A percentile compares a stretch with the other conserved stretches of the same genome.
These are phyloP conservation scores for Aulographum hederae DNA, from an alignment of 2,329 filamentous ascomycete genomes.

Conservation along the genomic window DNA sequence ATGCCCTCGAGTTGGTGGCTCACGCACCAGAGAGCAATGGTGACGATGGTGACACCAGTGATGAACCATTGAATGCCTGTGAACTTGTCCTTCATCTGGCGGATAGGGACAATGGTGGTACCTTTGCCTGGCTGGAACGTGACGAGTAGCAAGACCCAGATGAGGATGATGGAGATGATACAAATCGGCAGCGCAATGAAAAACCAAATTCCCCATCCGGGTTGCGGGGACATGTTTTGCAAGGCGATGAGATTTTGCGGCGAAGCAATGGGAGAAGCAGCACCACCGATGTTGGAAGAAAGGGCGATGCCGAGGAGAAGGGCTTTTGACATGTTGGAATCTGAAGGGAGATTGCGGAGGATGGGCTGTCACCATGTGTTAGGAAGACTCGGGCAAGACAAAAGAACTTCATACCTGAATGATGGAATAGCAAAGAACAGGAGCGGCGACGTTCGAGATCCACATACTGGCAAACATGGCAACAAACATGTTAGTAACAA, in stretches of 20 bases:
- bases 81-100: conserved; percentile 75
- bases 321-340: conserved; percentile 86
- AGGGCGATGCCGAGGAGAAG: conserved; percentile 90
- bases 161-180: conserved; percentile 68
- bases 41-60: conserved; percentile 59
- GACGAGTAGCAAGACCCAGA: conserved; percentile 72
- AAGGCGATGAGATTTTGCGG: conserved; percentile 95
- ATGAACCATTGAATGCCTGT: conserved; percentile 89
- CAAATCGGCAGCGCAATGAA: conserved; percentile 89
- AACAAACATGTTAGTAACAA: conserved; percentile 97
- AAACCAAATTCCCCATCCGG: conserved; percentile 94
- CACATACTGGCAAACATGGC: conserved; percentile 97
- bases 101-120: conserved; percentile 80
- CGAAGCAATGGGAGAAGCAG: conserved; percentile 90
- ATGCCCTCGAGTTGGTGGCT: conserved; percentile 72
- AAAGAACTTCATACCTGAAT: conserved; percentile 51
- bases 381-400: neutral
- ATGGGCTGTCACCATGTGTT: conserved; percentile 50
- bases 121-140: conserved; percentile 74
- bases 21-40: conserved; percentile 82
- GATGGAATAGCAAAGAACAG: conserved; percentile 92
- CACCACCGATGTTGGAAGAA: conserved; percentile 87
- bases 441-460: conserved; percentile 95
- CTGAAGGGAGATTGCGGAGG: conserved; percentile 75
- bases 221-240: conserved; percentile 82